Evolutionary conservation across 2,329 filamentous ascomycete species (phyloP), one percentile per base, ranked within the genome.

Genomic region (Pseudogymnoascus pannorum): DNA sequence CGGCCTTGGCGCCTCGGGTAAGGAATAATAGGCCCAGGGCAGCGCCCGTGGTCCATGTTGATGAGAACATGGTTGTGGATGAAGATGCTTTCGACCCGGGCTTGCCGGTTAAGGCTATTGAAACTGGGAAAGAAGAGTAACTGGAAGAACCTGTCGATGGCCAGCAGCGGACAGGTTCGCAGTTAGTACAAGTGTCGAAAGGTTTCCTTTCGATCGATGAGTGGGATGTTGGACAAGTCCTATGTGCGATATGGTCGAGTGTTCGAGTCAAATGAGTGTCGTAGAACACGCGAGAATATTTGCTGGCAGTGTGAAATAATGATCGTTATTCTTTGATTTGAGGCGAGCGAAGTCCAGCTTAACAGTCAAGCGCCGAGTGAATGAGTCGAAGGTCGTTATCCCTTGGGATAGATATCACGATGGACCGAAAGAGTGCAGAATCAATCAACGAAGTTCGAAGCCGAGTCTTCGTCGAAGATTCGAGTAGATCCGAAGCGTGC

Each of bases 251-350:
- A 31, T 18, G 26, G 48, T 54, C 48, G 48, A 31, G 48, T 5
- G n/a, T 54, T 54, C 48, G n/a, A 54, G 48, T 54, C 48, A 54
- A 54, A 54, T 54, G 48, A 54, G 48, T 54, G 48, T 54, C 26
- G 48, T 54, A 31, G 48, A 54, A 54, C n/a, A 54, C 48, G 48
- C 24, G n/a, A 26, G 48, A 31, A 54, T 54, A 26, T 54, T 44
- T 44, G 40, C 40, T 44, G n/a, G 16, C 36, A 11, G 20, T 7
- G n/a, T 18, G 22, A 22, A 18, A n/a, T 18, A 54, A 54, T 31
- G 48, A 54, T 54, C 18, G 48, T 54, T 54, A 18, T 42, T 20
- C 26, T 54, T 51, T 54, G 24, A 54, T 54, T 40, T 31, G 24
- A 54, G 24, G 48, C 48, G 48, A 54, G 48, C 9, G 9, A 54